Conservation (phyloP, 169 alveolate species). For the Toxoplasma gondii region DNA sequence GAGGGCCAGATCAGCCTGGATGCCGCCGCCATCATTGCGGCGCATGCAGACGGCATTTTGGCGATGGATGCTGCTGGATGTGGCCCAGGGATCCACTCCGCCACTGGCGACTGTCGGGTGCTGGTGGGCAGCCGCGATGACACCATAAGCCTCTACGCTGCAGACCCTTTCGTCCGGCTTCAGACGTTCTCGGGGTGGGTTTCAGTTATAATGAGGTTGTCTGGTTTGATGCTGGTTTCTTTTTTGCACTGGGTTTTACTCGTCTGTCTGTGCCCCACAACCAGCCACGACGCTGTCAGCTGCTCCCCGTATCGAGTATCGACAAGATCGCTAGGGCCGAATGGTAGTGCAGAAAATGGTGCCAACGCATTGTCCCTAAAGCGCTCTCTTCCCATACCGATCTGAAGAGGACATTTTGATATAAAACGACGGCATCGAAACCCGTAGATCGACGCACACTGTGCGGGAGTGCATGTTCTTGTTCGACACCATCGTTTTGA, state of each 20-base stretch:
- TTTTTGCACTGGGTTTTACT: too few relatives aligned
- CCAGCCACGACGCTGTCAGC: too few relatives aligned
- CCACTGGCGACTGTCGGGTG: conserved; percentile 15
- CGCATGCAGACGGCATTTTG: conserved; percentile 65
- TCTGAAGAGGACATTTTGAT: too few relatives aligned
- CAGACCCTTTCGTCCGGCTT: conserved; percentile 56
- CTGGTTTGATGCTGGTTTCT: not conserved
- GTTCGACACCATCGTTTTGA: too few relatives aligned
- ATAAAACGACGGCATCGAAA: too few relatives aligned
- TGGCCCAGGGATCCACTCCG: not conserved
- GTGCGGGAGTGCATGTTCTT: too few relatives aligned
- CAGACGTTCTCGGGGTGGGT: conserved; percentile 61
- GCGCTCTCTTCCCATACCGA: too few relatives aligned
- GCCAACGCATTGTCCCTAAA: too few relatives aligned
- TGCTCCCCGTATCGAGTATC: too few relatives aligned
- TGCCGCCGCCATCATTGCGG: conserved; percentile 57
- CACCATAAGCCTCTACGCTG: conserved; percentile 63
- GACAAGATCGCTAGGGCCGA: too few relatives aligned
- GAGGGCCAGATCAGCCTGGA: conserved; percentile 44
- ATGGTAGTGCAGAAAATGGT: too few relatives aligned
- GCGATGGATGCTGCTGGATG: conserved; percentile 48
- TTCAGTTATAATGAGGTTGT: not conserved
- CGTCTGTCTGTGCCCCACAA: not conserved
- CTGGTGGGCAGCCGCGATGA: conserved; percentile 66
- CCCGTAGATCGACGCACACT: too few relatives aligned